Percentiles rank a stretch among this genome's conserved stretches.
phyloP scores from a whole-genome alignment of 73 alveolate species.

The Paramecium octaurelia region DNA sequence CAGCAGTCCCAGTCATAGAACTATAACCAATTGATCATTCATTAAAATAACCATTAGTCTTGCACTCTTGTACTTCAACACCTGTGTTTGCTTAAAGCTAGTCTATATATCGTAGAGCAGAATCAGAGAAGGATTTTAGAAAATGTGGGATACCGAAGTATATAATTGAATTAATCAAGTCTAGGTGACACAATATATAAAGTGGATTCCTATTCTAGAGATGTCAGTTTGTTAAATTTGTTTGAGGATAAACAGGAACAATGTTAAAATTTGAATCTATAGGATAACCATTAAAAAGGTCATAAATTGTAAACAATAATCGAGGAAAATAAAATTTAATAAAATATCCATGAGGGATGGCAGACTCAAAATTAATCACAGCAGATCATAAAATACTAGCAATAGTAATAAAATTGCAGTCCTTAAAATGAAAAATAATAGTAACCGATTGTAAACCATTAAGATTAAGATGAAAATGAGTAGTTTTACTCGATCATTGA shows the following conservation, averaged over 20 bases:
- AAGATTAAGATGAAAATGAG: neutral
- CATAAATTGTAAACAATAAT: neutral
- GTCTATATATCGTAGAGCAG: neutral
- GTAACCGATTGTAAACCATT: neutral
- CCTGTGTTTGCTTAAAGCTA: neutral
- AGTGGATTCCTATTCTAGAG: constrained; percentile 3
- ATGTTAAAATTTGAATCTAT: neutral
- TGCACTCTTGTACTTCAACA: constrained; percentile 5
- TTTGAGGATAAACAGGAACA: neutral
- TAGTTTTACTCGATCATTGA: neutral
- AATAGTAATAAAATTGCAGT: neutral
- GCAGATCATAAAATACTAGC: neutral
- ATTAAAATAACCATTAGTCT: neutral
- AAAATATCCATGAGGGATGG: neutral
- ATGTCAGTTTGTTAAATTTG: neutral
- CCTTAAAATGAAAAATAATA: neutral
- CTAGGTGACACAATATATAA: neutral
- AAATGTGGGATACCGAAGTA: neutral
- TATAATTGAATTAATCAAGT: neutral
- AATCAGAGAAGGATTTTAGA: neutral
- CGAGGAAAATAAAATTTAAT: neutral
- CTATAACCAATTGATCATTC: neutral
- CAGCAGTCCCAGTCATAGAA: neutral
- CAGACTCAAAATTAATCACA: neutral
- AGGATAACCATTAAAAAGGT: neutral